Base-by-base conservation (phyloP, 2,329 filamentous ascomycete species). In the Ceratocystis smalleyi region DNA sequence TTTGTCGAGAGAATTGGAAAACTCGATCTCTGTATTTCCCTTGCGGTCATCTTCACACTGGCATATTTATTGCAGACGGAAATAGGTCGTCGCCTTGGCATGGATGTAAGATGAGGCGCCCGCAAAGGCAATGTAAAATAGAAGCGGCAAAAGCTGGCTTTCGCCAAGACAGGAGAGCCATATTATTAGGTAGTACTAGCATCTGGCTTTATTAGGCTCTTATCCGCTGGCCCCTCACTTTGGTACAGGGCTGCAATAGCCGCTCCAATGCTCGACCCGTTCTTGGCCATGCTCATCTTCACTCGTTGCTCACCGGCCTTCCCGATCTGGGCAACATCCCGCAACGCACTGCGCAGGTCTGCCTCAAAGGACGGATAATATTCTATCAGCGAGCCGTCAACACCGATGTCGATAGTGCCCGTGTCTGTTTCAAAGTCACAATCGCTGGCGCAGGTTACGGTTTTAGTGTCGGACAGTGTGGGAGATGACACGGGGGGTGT, bases 341-440 rank as follows among this genome's bases (percentile, higher is more conserved):
- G 75, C 63, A 89, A 73, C 10, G 85, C 84, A 69, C 83, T 79
- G 10, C 86, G 77, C 49, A 89, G 78, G 68, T 85, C 79, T 27
- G 78, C 78, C 70, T 88, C 84, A 69, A 88, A 89, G 59, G 79
- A 79, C 5, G 86, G 86, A 70, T 88, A 88, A 72, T 86, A 87
- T 70, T 89, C 86, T 1, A 88, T 84, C 59, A 89, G 73, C 66
- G 81, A 85, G 49, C 86, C 86, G 69, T 89, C 86, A 3, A 89
- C 85, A 67, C 86, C 86, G 64, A 89, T 78, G 69, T 89, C 86
- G 45, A 76, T 71, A 3, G 84, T 77, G 12, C 82, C 75, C 1
- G 59, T 57, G 61, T 79, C 77, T 15, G 47, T 55, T 4, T 60
- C 62, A 2, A 59, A 27, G 22, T 3, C 27, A 27, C 1, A 19